Conservation (phyloP, 2,329 filamentous ascomycete genomes). For the Podosphaera fusca region DNA sequence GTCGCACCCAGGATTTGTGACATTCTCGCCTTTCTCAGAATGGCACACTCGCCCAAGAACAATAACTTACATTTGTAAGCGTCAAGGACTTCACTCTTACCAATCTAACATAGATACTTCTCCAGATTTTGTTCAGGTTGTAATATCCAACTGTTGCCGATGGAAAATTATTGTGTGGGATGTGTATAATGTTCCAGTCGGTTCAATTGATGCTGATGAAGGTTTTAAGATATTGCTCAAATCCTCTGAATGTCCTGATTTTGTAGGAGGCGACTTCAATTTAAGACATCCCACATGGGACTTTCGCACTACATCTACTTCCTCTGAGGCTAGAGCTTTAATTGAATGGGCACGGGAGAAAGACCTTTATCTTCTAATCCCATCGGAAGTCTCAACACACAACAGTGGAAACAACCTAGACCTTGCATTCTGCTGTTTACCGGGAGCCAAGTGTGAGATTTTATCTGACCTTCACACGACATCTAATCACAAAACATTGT, state of each 20-base stretch:
- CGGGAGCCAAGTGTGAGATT: background rate
- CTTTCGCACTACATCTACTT: background rate
- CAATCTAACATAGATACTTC: background rate
- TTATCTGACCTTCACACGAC: background rate
- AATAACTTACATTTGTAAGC: background rate
- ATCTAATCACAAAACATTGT: background rate
- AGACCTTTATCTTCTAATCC: background rate
- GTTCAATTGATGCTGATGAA: background rate
- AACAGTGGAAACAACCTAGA: background rate
- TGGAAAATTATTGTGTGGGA: background rate
- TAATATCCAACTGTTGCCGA: background rate
- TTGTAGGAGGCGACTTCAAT: background rate
- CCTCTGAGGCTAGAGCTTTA: background rate
- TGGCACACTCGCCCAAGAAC: constrained; percentile 1
- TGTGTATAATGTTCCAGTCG: background rate
- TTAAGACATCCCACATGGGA: background rate
- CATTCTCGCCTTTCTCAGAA: background rate
- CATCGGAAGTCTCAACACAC: background rate
- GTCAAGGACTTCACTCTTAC: background rate
- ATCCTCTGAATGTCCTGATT: background rate
- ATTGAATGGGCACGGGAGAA: background rate
- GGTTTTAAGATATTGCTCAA: background rate
- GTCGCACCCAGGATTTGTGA: background rate
- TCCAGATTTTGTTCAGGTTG: background rate
- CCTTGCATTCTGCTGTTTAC: background rate